phyloP scores from a whole-genome alignment of 345 rosid genomes.

The Gossypium herbaceum region DNA sequence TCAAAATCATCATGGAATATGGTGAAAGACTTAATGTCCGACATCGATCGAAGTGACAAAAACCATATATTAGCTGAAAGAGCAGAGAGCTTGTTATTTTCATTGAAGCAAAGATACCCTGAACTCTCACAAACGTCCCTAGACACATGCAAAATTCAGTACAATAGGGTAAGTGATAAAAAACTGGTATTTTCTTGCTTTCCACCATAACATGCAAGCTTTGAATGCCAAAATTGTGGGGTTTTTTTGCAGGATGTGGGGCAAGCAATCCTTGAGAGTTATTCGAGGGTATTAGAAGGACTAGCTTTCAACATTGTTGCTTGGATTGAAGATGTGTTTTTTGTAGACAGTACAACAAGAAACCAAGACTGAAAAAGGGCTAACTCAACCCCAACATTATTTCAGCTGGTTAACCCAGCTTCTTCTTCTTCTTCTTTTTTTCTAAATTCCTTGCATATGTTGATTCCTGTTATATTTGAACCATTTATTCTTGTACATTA shows the following conservation, averaged over 20 bases:
- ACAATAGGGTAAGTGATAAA: constrained; percentile 49
- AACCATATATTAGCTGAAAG: constrained; percentile 74
- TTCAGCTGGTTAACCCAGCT: not conserved
- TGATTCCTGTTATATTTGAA: constrained; percentile 6
- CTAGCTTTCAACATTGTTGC: constrained; percentile 83
- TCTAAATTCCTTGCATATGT: not conserved
- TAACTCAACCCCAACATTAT: constrained; percentile 14
- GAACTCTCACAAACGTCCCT: constrained; percentile 86
- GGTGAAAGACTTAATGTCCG: constrained; percentile 81
- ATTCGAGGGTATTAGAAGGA: constrained; percentile 87
- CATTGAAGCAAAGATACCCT: constrained; percentile 83
- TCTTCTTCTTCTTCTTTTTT: not conserved
- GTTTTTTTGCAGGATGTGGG: constrained; percentile 68
- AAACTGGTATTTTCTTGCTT: not conserved
- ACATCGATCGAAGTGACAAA: constrained; percentile 56
- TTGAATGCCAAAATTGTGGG: not conserved
- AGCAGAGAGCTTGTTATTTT: constrained; percentile 76
- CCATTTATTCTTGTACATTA: not conserved
- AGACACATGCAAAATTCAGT: constrained; percentile 92
- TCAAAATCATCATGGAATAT: constrained; percentile 82
- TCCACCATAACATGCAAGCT: not conserved
- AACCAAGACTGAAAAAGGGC: constrained; percentile 15
- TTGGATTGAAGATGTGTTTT: constrained; percentile 86
- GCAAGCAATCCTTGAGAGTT: constrained; percentile 82
- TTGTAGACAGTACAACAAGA: constrained; percentile 57